A percentile compares a stretch with the other conserved stretches of the same genome.
Evolutionary conservation across 78 protist genomes (phyloP).

Genomic region (Polysphondylium violaceum): DNA sequence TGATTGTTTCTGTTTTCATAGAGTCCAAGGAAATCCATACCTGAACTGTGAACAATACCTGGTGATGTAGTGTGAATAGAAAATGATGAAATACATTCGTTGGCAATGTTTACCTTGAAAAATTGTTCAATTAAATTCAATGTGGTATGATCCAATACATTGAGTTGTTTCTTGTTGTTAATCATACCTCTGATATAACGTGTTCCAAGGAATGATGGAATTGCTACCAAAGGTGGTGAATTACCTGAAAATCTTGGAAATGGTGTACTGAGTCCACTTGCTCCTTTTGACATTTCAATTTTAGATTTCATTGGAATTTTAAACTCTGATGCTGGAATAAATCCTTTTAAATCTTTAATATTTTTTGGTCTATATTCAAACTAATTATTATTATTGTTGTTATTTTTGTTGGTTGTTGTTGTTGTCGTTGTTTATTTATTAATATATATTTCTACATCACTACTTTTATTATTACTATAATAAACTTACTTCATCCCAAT

Average conservation of each 20-base stretch:
- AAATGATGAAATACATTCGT: neutral
- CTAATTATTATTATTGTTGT: neutral
- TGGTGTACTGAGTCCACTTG: conserved; percentile 42
- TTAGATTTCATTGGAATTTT: neutral
- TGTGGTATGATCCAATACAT: conserved; percentile 16
- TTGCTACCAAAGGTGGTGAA: conserved; percentile 38
- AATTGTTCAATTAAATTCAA: conserved; percentile 15
- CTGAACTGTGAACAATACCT: conserved; percentile 39
- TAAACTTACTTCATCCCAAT: conserved; percentile 53
- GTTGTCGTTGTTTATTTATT: neutral
- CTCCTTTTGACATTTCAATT: conserved; percentile 15
- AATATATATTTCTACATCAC: neutral
- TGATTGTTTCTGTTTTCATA: conserved; percentile 8
- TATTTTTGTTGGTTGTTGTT: neutral
- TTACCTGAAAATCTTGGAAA: conserved; percentile 63
- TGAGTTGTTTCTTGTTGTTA: conserved; percentile 23
- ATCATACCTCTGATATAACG: conserved; percentile 49
- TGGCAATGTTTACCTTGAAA: conserved; percentile 10
- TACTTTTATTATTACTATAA: neutral
- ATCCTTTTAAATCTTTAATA: neutral
- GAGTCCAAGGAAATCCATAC: conserved; percentile 36
- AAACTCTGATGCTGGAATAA: neutral
- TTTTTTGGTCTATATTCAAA: neutral
- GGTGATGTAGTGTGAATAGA: conserved; percentile 68
- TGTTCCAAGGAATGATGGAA: conserved; percentile 29